Conservation (phyloP, 2,329 filamentous ascomycete genomes). For the Ramularia endophylla region DNA sequence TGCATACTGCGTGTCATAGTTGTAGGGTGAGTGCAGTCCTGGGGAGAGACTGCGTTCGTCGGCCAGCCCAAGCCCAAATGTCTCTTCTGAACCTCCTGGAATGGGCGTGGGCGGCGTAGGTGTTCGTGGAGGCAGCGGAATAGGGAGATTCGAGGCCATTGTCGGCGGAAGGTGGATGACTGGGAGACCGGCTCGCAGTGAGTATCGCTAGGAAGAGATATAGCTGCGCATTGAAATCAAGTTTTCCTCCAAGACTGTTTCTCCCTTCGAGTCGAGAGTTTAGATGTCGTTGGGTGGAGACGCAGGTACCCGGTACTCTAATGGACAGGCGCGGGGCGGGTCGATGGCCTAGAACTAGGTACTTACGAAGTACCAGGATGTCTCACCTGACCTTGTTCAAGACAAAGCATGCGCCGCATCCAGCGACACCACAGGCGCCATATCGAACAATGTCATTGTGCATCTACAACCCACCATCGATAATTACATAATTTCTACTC, state of each 20-base stretch:
- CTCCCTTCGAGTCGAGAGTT: not conserved
- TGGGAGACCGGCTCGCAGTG: constrained; percentile 1
- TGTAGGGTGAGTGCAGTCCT: not conserved
- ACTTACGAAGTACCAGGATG: too few relatives aligned
- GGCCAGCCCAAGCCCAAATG: too few relatives aligned
- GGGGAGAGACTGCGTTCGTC: not conserved
- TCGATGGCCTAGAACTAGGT: not conserved
- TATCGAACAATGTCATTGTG: too few relatives aligned
- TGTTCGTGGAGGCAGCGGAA: constrained; percentile 56
- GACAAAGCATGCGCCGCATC: not conserved
- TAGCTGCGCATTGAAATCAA: not conserved
- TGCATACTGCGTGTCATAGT: not conserved
- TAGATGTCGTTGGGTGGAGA: not conserved
- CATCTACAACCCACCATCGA: too few relatives aligned
- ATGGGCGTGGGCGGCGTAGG: constrained; percentile 52
- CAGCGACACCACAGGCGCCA: too few relatives aligned
- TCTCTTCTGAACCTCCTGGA: not conserved
- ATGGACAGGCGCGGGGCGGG: not conserved
- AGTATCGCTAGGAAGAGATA: not conserved
- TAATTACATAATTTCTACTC: too few relatives aligned
- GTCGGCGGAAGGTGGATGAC: constrained; percentile 9
- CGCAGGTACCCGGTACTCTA: not conserved
- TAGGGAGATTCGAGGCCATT: constrained; percentile 57
- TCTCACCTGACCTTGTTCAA: too few relatives aligned
- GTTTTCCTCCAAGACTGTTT: not conserved